A percentile compares a stretch with the other conserved stretches of the same genome.
phyloP scores from a whole-genome alignment of 2,329 filamentous ascomycete genomes.

The Xylariomycetidae sp. region DNA sequence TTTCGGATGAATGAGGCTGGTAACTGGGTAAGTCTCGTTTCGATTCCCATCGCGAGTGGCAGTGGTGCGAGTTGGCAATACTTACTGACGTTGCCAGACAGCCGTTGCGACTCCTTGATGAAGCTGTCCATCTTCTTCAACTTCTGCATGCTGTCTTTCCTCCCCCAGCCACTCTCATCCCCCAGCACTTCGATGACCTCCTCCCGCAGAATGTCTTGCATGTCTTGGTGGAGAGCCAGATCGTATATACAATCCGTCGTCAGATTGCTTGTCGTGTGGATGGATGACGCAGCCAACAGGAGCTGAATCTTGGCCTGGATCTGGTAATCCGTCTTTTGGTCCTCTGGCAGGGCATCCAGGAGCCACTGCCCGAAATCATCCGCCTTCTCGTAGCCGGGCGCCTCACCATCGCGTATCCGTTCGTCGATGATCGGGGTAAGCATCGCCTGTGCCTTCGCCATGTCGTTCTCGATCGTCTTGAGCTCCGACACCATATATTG shows the following conservation, averaged over 20 bases:
- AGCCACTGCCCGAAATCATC: slow-evolving; percentile 45
- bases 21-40: slow-evolving; percentile 4
- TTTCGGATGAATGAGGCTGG: slow-evolving; percentile 42
- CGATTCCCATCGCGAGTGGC: too few species aligned
- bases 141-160: slow-evolving; percentile 29
- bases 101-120: slow-evolving; percentile 31
- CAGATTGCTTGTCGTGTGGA: slow-evolving; percentile 43
- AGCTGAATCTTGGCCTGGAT: slow-evolving; percentile 37
- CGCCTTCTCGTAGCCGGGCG: slow-evolving; percentile 31
- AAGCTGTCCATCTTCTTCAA: slow-evolving; percentile 37
- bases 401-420: slow-evolving; percentile 35
- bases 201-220: slow-evolving; percentile 43
- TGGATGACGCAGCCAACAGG: slow-evolving; percentile 40
- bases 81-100: slow-evolving; percentile 31
- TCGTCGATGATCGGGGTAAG: slow-evolving; percentile 41
- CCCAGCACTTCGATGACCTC: slow-evolving; percentile 39
- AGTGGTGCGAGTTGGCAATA: background rate
- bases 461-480: slow-evolving; percentile 36
- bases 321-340: slow-evolving; percentile 30
- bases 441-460: slow-evolving; percentile 36
- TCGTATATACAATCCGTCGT: slow-evolving; percentile 46
- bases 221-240: slow-evolving; percentile 43
- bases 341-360: slow-evolving; percentile 30
- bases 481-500: slow-evolving; percentile 43
- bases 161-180: slow-evolving; percentile 28